A percentile compares a stretch with the other conserved stretches of the same genome.
These are phyloP conservation scores for Lithohypha guttulata DNA, from an alignment of 2,329 filamentous ascomycete genomes.

Conservation along the genomic window DNA sequence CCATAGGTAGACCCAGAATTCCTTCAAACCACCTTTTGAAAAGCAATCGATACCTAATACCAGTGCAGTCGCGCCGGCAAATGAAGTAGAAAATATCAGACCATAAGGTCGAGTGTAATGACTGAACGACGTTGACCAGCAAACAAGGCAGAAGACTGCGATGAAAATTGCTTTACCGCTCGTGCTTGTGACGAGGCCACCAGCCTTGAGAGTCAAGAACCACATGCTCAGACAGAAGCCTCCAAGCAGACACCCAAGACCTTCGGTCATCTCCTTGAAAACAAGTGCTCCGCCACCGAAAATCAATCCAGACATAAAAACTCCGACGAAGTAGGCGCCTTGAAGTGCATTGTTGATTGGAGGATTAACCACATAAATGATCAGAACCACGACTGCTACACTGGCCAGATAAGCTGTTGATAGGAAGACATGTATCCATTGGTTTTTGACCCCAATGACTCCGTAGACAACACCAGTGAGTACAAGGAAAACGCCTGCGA, in stretches of 20 bases:
- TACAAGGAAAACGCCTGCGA: slow-evolving; percentile 68
- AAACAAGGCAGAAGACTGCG: slow-evolving; percentile 54
- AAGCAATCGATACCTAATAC: slow-evolving; percentile 87
- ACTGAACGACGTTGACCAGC: slow-evolving; percentile 67
- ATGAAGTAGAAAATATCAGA: slow-evolving; percentile 65
- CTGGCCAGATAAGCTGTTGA: slow-evolving; percentile 64
- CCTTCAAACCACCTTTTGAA: slow-evolving; percentile 78
- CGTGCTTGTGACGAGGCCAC: slow-evolving; percentile 57
- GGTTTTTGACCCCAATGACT: slow-evolving; percentile 72
- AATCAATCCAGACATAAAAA: slow-evolving; percentile 58
- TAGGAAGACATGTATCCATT: slow-evolving; percentile 66
- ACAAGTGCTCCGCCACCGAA: slow-evolving; percentile 65
- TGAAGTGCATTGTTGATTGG: slow-evolving; percentile 67
- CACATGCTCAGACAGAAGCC: slow-evolving; percentile 85
- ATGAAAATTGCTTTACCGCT: slow-evolving; percentile 65
- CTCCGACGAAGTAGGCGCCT: slow-evolving; percentile 76
- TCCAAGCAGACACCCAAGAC: slow-evolving; percentile 76
- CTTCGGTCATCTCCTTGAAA: slow-evolving; percentile 73
- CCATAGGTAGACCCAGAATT: slow-evolving; percentile 95
- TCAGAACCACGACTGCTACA: slow-evolving; percentile 65
- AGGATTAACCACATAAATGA: slow-evolving; percentile 77
- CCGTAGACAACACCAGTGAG: slow-evolving; percentile 59
- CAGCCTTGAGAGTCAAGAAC: slow-evolving; percentile 66
- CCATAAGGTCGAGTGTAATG: slow-evolving; percentile 67
- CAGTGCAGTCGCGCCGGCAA: slow-evolving; percentile 66